Percentiles rank a stretch among this genome's conserved stretches.
Evolutionary conservation across 352 stramenopile species (phyloP).

Genomic region (Thraustochytrium sp.): DNA sequence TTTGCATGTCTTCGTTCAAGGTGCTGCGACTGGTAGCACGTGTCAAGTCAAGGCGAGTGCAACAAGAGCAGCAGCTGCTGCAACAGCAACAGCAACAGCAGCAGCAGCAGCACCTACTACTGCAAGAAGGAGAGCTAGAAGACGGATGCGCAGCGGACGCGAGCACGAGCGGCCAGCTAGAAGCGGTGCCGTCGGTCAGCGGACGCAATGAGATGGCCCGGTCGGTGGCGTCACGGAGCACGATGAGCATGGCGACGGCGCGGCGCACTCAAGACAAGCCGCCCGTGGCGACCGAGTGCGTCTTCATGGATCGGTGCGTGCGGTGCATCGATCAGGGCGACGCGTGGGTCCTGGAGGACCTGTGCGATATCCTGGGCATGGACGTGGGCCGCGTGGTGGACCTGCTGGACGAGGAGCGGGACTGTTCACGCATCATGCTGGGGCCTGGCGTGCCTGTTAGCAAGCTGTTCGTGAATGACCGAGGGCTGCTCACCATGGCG

Average conservation of each 20-base stretch:
- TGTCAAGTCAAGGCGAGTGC: too few species aligned
- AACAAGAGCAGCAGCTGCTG: not conserved
- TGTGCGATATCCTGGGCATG: not conserved
- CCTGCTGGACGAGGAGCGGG: not conserved
- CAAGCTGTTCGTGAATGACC: conserved; percentile 5
- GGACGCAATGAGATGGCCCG: too few species aligned
- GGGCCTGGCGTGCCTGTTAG: not conserved
- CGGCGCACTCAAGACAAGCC: too few species aligned
- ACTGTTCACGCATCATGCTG: not conserved
- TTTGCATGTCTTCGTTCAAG: too few species aligned
- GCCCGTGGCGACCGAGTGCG: not conserved
- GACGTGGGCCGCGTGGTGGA: not conserved
- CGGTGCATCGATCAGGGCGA: not conserved
- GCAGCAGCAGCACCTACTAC: not conserved
- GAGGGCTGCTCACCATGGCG: conserved; percentile 5
- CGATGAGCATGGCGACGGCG: too few species aligned
- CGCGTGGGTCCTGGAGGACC: not conserved
- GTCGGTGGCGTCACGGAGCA: too few species aligned
- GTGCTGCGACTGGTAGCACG: too few species aligned
- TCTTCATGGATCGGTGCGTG: not conserved
- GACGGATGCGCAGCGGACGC: too few species aligned
- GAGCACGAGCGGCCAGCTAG: too few species aligned
- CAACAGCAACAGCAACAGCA: not conserved
- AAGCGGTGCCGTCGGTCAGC: too few species aligned
- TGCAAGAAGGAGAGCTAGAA: too few species aligned